These are phyloP conservation scores for Coemansia reversa DNA, from an alignment of 192 early-diverging fungal species.

Conservation along the genomic window DNA sequence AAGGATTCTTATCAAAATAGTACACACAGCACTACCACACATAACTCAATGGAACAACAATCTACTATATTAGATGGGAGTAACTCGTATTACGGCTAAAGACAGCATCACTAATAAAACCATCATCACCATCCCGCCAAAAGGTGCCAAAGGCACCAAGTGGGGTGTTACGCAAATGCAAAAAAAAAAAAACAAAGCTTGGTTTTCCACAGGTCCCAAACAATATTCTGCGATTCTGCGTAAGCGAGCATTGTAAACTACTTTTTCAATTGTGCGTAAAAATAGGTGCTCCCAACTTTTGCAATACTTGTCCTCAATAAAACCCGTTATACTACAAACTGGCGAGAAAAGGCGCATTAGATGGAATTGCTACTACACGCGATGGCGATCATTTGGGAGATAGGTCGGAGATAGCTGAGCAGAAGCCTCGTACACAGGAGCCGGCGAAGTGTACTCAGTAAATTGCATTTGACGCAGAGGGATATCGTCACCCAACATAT, in stretches of 20 bases:
- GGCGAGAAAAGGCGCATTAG: neutral
- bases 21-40: too few relatives aligned
- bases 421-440: neutral
- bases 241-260: neutral
- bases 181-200: neutral
- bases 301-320: too few relatives aligned
- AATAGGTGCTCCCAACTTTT: too few relatives aligned
- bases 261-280: neutral
- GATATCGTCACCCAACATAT: conserved; percentile 33
- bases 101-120: neutral
- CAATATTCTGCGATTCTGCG: neutral
- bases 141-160: neutral
- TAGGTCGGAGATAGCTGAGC: neutral
- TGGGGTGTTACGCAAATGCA: neutral
- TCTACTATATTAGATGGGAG: too few relatives aligned
- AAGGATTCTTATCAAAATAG: too few relatives aligned
- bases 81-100: neutral
- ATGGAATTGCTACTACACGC: neutral
- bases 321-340: neutral
- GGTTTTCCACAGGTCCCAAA: neutral
- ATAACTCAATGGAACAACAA: too few relatives aligned
- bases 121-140: neutral
- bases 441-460: conserved; percentile 9
- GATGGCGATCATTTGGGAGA: conserved; percentile 1
- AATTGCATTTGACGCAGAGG: conserved; percentile 32